These are phyloP conservation scores for Aspergillus bertholletiae DNA, from an alignment of 495 filamentous ascomycete genomes.

Conservation along the genomic window DNA sequence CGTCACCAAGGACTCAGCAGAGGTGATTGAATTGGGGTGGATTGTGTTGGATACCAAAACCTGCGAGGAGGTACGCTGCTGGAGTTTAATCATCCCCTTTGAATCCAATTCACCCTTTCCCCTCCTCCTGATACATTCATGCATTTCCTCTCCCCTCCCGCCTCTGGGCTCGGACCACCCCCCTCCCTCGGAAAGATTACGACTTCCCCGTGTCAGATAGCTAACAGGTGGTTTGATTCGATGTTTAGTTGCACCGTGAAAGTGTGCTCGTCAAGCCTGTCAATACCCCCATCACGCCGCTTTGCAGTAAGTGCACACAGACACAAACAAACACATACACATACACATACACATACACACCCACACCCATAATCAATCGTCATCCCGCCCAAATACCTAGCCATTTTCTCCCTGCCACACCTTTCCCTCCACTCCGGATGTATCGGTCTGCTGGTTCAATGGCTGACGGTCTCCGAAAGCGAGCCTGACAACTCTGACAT, in stretches of 20 bases:
- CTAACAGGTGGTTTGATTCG: constrained; percentile 5
- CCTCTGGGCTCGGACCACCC: constrained; percentile 11
- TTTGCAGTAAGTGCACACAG: constrained; percentile 79
- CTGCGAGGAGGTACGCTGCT: constrained; percentile 75
- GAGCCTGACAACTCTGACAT: constrained; percentile 94
- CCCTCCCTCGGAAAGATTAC: not conserved
- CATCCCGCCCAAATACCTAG: too few species aligned
- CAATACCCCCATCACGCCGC: constrained; percentile 96
- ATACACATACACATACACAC: too few species aligned
- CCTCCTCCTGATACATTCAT: constrained; percentile 8
- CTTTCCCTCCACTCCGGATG: constrained; percentile 8
- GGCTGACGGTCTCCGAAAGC: constrained; percentile 53
- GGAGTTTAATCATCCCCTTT: constrained; percentile 2
- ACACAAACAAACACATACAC: too few species aligned
- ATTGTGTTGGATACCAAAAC: constrained; percentile 88
- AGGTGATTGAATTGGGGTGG: constrained; percentile 99
- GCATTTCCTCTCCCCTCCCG: constrained; percentile 3
- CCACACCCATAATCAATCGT: too few species aligned
- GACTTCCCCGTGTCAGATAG: constrained; percentile 2
- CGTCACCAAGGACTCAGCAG: constrained; percentile 97
- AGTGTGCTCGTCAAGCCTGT: constrained; percentile 95
- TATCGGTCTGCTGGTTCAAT: constrained; percentile 20
- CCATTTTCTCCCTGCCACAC: too few species aligned
- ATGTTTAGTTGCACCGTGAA: constrained; percentile 78
- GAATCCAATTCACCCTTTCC: constrained; percentile 12